phyloP scores from a whole-genome alignment of 352 stramenopile species.

The Globisporangium carolinianum region DNA sequence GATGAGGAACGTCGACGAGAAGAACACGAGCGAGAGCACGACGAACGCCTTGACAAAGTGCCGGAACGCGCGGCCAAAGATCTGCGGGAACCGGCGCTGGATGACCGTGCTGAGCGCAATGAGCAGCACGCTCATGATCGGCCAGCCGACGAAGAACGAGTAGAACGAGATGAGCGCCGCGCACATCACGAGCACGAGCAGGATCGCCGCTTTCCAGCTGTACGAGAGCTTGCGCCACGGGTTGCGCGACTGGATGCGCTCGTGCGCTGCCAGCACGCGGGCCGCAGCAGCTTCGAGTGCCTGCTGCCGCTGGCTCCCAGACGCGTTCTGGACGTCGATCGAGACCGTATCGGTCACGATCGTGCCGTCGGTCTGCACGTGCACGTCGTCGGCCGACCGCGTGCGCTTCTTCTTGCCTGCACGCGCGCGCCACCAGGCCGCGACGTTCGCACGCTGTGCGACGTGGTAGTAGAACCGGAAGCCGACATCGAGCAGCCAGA shows the following conservation, averaged over 20 bases:
- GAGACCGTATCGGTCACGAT: slow-evolving; percentile 17
- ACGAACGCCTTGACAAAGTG: slow-evolving; percentile 74
- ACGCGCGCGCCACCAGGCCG: slow-evolving; percentile 8
- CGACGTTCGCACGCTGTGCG: slow-evolving; percentile 33
- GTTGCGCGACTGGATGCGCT: slow-evolving; percentile 29
- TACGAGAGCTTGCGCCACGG: slow-evolving; percentile 49
- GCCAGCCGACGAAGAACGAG: slow-evolving; percentile 65
- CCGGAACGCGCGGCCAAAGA: slow-evolving; percentile 65
- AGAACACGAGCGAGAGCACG: slow-evolving; percentile 74
- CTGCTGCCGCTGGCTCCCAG: slow-evolving; percentile 3
- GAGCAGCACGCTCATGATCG: slow-evolving; percentile 63
- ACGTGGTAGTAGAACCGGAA: slow-evolving; percentile 69
- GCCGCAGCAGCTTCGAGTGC: slow-evolving; percentile 4
- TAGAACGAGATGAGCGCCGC: slow-evolving; percentile 52
- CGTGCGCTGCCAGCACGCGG: slow-evolving; percentile 30
- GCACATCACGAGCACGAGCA: slow-evolving; percentile 46
- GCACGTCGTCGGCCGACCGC: slow-evolving; percentile 5
- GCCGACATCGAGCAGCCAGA: slow-evolving; percentile 71
- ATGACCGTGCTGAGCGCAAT: slow-evolving; percentile 60
- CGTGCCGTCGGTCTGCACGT: slow-evolving; percentile 7
- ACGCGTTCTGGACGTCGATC: slow-evolving; percentile 19
- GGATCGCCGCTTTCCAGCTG: slow-evolving; percentile 31
- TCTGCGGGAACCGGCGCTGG: slow-evolving; percentile 66
- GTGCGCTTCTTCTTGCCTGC: not conserved
- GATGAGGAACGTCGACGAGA: slow-evolving; percentile 72